These are phyloP conservation scores for Lathyrus oleraceus DNA, from an alignment of 306 rosid species.

Conservation along the genomic window DNA sequence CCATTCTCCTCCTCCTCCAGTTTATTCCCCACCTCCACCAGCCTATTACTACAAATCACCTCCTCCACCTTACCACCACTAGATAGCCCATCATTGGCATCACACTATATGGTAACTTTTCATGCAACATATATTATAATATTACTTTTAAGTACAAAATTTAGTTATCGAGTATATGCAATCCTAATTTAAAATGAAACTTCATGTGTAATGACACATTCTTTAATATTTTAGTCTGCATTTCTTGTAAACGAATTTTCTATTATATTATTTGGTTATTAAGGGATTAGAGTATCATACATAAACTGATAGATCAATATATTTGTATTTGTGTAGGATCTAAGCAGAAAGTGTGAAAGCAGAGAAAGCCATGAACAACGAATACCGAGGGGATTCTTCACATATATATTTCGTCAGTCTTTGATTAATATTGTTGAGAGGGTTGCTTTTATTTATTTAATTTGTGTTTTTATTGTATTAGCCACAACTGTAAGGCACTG, in stretches of 20 bases:
- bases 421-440: conserved; percentile 24
- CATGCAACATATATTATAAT: not conserved
- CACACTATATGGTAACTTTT: conserved; percentile 33
- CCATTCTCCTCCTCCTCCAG: conserved; percentile 47
- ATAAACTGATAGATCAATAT: conserved; percentile 8
- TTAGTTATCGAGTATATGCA: not conserved
- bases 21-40: conserved; percentile 54
- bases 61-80: conserved; percentile 71
- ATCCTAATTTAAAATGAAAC: not conserved
- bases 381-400: conserved; percentile 1
- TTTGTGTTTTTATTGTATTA: conserved; percentile 24
- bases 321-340: conserved; percentile 27
- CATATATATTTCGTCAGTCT: not conserved
- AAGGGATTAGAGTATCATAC: not conserved
- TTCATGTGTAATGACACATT: conserved; percentile 5
- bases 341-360: conserved; percentile 27
- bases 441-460: conserved; percentile 2
- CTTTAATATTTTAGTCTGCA: not conserved
- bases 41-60: conserved; percentile 51
- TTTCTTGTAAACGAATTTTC: not conserved
- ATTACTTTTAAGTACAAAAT: not conserved
- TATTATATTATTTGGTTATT: not conserved
- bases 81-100: conserved; percentile 32
- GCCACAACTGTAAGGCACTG: conserved; percentile 33
- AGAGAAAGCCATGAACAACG: conserved; percentile 10